Evolutionary conservation across 2,329 filamentous ascomycete species (phyloP).

Genomic region (Ophiostoma pallidulum): DNA sequence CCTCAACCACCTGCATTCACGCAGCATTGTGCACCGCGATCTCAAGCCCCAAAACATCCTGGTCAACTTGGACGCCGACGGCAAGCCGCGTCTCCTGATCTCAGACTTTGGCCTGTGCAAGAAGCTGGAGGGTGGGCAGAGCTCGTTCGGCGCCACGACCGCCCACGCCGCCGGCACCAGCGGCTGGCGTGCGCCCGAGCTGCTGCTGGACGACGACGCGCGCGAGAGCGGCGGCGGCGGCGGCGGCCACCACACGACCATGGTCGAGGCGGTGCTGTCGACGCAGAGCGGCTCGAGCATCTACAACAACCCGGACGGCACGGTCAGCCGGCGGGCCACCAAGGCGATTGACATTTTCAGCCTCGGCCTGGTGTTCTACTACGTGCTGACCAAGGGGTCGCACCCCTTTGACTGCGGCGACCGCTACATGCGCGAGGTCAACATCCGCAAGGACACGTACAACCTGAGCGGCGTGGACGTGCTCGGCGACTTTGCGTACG

Average conservation of each 20-base stretch:
- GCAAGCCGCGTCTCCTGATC: constrained; percentile 75
- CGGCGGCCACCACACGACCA: no score
- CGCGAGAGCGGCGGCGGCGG: constrained; percentile 36
- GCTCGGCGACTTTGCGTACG: constrained; percentile 74
- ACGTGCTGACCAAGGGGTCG: constrained; percentile 84
- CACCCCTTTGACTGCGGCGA: constrained; percentile 94
- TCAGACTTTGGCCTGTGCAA: constrained; percentile 98
- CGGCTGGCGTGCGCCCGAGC: constrained; percentile 92
- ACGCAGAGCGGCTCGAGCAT: constrained; percentile 43
- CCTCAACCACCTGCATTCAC: constrained; percentile 75
- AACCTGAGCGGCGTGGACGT: constrained; percentile 61
- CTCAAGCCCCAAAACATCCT: constrained; percentile 97
- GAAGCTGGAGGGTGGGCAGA: constrained; percentile 89
- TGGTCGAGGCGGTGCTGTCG: constrained; percentile 38
- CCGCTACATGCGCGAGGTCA: constrained; percentile 90
- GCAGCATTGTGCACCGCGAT: constrained; percentile 93
- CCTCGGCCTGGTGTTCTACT: constrained; percentile 95
- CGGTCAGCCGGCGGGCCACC: constrained; percentile 69
- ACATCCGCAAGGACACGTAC: constrained; percentile 85
- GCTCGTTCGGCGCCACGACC: constrained; percentile 88
- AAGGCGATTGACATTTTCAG: constrained; percentile 97
- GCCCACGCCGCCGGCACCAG: constrained; percentile 88
- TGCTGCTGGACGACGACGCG: constrained; percentile 71
- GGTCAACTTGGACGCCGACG: constrained; percentile 62
- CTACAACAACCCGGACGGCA: constrained; percentile 38